Percentiles rank a stretch among this genome's conserved stretches.
Evolutionary conservation across 768 basidiomycete genomes (phyloP).

Genomic region (Sutorius australiensis): DNA sequence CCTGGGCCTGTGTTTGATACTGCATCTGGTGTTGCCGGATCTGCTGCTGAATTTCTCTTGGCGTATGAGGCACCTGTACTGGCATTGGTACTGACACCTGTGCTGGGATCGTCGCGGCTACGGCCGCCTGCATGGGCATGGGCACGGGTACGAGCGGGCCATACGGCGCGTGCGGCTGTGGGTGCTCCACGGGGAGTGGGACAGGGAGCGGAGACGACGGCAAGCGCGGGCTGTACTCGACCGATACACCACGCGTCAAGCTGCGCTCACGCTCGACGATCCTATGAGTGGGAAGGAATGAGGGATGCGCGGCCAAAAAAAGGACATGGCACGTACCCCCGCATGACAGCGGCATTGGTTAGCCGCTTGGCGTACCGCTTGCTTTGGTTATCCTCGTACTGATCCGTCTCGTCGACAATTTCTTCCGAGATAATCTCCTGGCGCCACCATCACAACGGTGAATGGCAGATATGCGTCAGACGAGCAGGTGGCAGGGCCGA

Average conservation of each 20-base stretch:
- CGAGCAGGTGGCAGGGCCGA: not conserved
- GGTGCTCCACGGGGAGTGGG: not conserved
- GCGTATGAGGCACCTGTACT: conserved; percentile 3
- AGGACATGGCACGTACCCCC: conserved; percentile 46
- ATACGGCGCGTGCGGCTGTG: too few relatives aligned
- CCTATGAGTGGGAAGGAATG: conserved; percentile 22
- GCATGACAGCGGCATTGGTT: conserved; percentile 74
- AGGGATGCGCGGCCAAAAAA: not conserved
- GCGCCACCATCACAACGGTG: not conserved
- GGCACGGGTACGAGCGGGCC: too few relatives aligned
- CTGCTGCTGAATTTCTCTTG: conserved; percentile 17
- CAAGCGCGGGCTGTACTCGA: conserved; percentile 39
- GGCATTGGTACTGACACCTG: too few relatives aligned
- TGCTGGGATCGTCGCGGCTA: too few relatives aligned
- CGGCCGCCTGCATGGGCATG: too few relatives aligned
- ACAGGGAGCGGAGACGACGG: conserved; percentile 4
- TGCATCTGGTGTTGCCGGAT: conserved; percentile 17
- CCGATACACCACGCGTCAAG: conserved; percentile 23
- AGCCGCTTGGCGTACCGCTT: conserved; percentile 69
- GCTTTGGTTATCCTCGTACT: conserved; percentile 81
- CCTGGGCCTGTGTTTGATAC: not conserved
- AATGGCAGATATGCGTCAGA: not conserved
- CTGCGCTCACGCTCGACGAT: conserved; percentile 54
- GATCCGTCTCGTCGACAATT: conserved; percentile 93
- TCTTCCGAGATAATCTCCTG: conserved; percentile 95